Percentiles rank a stretch among this genome's conserved stretches.
Conservation (phyloP, 2,329 filamentous ascomycete genomes). For the Penicillium sp. region DNA sequence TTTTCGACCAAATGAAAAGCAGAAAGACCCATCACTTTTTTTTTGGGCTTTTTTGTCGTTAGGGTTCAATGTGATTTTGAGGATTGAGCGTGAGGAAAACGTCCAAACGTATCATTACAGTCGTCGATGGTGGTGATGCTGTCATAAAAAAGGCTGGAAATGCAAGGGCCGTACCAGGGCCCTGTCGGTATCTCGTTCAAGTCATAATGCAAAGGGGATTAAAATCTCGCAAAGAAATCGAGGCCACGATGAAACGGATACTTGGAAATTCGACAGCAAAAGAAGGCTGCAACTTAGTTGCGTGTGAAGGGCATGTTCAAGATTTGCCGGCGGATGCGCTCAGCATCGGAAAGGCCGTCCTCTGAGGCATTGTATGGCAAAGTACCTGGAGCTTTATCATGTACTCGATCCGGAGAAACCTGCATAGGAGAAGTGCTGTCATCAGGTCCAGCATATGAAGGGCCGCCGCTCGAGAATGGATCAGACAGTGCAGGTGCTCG, state of each 20-base stretch:
- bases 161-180: conserved; percentile 7
- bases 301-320: conserved; percentile 35
- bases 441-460: conserved; percentile 19
- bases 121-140: conserved; percentile 34
- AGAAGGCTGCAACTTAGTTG: conserved; percentile 19
- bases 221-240: conserved; percentile 21
- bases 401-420: conserved; percentile 16
- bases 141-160: conserved; percentile 29
- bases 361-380: conserved; percentile 34
- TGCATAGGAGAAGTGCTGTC: conserved; percentile 15
- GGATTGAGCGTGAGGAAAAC: conserved; percentile 6
- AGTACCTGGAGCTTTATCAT: conserved; percentile 10
- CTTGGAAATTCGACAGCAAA: conserved; percentile 12
- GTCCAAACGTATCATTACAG: conserved; percentile 30
- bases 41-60: conserved; percentile 16
- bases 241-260: conserved; percentile 23
- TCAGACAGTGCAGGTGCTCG: conserved; percentile 46
- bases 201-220: conserved; percentile 28
- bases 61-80: conserved; percentile 11
- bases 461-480: conserved; percentile 37
- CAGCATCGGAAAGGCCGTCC: conserved; percentile 38
- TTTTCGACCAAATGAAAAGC: conserved; percentile 6
- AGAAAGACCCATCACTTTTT: conserved; percentile 22
- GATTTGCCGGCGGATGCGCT: conserved; percentile 40
- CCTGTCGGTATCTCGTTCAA: conserved; percentile 25